Evolutionary conservation across 371 early-diverging fungal genomes (phyloP).

Genomic region (Massospora cicadina): DNA sequence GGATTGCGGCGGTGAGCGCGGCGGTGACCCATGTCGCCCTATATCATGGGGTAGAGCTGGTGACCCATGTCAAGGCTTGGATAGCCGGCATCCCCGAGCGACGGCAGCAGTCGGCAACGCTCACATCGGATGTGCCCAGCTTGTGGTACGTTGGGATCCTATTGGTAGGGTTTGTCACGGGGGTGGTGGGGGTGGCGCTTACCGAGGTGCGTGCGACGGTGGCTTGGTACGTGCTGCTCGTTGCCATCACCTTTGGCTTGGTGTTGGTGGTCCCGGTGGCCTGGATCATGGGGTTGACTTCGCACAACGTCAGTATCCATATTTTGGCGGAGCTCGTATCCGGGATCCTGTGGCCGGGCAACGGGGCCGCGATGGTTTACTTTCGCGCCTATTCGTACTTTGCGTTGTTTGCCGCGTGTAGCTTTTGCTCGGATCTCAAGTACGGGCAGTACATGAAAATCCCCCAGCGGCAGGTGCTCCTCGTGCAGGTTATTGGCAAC

Average conservation of each 20-base stretch:
- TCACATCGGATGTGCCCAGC: conserved; percentile 6
- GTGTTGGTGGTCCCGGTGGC: conserved; percentile 51
- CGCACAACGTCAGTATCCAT: conserved; percentile 17
- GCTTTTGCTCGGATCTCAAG: conserved; percentile 26
- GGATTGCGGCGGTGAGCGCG: conserved; percentile 24
- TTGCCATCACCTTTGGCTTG: conserved; percentile 36
- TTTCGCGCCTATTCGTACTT: conserved; percentile 51
- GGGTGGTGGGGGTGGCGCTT: not conserved
- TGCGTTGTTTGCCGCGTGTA: conserved; percentile 15
- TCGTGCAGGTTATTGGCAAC: conserved; percentile 36
- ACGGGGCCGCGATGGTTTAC: conserved; percentile 38
- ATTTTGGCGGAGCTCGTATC: conserved; percentile 35
- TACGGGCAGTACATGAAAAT: conserved; percentile 36
- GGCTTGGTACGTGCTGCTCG: conserved; percentile 42
- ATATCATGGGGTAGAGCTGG: conserved; percentile 25
- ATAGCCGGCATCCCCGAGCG: conserved; percentile 21
- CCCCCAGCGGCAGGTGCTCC: conserved; percentile 39
- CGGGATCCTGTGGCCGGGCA: conserved; percentile 40
- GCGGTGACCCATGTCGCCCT: conserved; percentile 26
- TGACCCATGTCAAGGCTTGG: conserved; percentile 15
- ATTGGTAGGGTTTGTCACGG: not conserved
- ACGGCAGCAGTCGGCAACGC: conserved; percentile 35
- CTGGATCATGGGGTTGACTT: conserved; percentile 28
- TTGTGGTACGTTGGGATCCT: conserved; percentile 1
- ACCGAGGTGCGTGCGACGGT: not conserved